Evolutionary conservation across 2,329 filamentous ascomycete genomes (phyloP), one percentile per base, ranked within the genome.

Genomic region (Clarireedia homoeocarpa): DNA sequence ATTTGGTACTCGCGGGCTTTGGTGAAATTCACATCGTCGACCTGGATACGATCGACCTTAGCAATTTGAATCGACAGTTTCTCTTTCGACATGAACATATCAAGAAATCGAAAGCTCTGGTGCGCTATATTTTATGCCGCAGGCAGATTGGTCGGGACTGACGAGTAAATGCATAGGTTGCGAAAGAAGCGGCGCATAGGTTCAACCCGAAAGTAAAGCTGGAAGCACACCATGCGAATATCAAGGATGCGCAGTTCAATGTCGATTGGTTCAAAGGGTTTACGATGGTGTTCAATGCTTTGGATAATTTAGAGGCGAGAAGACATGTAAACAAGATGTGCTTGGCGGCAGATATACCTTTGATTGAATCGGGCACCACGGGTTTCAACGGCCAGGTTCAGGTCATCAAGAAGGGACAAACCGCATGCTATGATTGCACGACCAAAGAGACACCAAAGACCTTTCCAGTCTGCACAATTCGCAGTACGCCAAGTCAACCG

Each of bases 311-410:
- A 27, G 91, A 96, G 56, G 94, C 94, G 23, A 80, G 94, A 62
- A 84, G 92, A 51, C 91, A 97, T 76, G 94, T 97, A 62, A 99
- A 99, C 71, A 88, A 86, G 71, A 97, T 99, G 94, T 97, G 94
- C 66, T 74, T 99, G 62, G 89, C 91, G 1, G 91, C 94, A 10
- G 81, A 94, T 66, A 84, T 97, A 26, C 91, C 94, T 10, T 74
- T 99, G 62, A 88, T 99, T 54, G 94, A 99, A 75, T 97, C 92
- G 69, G 94, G 94, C 42, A 99, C 94, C 0, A 97, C 94, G 0
- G 94, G 94, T 1, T 99, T 96, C 77, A 95, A 96, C 67, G 94
- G 94, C 20, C 92, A 99, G 70, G 92, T 97, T 4, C 92, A 97
- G 72, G 90, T 95, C 23, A 99, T 99, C 71, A 91, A 90, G 71